A percentile compares a stretch with the other conserved stretches of the same genome.
Conservation (phyloP, 2,329 filamentous ascomycete species). For the Catunica adiposa region DNA sequence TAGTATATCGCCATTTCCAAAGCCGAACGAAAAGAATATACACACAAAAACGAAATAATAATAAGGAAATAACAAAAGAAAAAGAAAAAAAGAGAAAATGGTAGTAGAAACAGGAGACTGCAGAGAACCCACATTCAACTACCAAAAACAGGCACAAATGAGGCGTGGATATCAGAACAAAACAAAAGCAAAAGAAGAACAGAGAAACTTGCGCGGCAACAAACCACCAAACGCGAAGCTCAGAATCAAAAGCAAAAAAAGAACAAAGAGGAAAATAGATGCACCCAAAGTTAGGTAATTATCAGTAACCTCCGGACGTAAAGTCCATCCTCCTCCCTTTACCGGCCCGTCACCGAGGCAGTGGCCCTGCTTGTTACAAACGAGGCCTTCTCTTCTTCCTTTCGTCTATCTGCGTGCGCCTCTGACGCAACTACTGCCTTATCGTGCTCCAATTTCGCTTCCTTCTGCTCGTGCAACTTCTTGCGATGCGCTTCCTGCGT, state of each 20-base stretch:
- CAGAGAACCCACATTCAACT: constrained; percentile 1
- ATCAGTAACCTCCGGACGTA: neutral
- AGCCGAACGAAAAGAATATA: constrained; percentile 1
- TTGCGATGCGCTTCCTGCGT: constrained; percentile 4
- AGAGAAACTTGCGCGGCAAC: neutral
- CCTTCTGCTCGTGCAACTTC: constrained; percentile 1
- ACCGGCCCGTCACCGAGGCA: neutral
- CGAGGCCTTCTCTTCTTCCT: constrained; percentile 1
- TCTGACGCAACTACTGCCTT: neutral
- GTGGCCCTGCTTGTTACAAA: neutral
- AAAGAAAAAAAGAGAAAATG: constrained; percentile 1
- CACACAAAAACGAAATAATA: neutral
- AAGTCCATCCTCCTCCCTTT: neutral
- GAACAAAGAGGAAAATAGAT: constrained; percentile 5
- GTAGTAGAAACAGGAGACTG: neutral
- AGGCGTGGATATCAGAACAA: constrained; percentile 1
- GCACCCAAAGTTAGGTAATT: neutral
- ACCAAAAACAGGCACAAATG: constrained; percentile 1
- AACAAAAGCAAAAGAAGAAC: constrained; percentile 3
- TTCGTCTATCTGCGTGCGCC: neutral
- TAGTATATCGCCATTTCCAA: neutral
- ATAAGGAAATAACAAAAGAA: constrained; percentile 3
- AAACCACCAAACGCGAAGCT: neutral
- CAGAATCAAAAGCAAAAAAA: constrained; percentile 3
- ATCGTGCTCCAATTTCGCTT: constrained; percentile 4